Evolutionary conservation across 2,329 filamentous ascomycete genomes (phyloP).

Genomic region (Aciculosporium take): DNA sequence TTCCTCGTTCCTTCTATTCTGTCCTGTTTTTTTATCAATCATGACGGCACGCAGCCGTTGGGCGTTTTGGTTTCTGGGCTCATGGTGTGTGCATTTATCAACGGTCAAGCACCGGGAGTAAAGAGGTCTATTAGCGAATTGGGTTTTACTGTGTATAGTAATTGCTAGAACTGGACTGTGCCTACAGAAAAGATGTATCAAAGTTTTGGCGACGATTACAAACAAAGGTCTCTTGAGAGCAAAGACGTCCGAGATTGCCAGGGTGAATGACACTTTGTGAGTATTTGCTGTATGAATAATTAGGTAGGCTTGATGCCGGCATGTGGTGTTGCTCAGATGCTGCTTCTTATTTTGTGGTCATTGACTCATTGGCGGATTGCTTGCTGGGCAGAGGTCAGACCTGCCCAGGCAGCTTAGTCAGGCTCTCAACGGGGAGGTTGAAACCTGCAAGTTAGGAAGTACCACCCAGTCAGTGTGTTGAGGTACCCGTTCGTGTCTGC

Average conservation of each 20-base stretch:
- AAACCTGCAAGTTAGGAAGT: too few relatives aligned
- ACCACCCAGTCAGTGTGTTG: too few relatives aligned
- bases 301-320: background rate
- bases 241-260: too few relatives aligned
- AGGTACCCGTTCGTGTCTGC: too few relatives aligned
- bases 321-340: background rate
- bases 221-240: too few relatives aligned
- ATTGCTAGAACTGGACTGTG: conserved; percentile 1
- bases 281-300: background rate
- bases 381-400: background rate
- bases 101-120: conserved; percentile 1
- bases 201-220: background rate
- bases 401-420: background rate
- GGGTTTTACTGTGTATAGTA: conserved; percentile 2
- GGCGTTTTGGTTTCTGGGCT: conserved; percentile 1
- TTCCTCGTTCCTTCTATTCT: background rate
- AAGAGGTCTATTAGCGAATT: background rate
- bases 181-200: background rate
- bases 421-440: too few relatives aligned
- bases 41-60: background rate
- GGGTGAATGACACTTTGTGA: too few relatives aligned
- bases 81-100: background rate
- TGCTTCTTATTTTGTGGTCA: too few relatives aligned
- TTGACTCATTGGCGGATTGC: background rate
- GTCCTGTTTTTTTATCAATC: background rate